A percentile compares a stretch with the other conserved stretches of the same genome.
phyloP scores from a whole-genome alignment of 2,329 filamentous ascomycete species.

The Fusarium mangiferae region DNA sequence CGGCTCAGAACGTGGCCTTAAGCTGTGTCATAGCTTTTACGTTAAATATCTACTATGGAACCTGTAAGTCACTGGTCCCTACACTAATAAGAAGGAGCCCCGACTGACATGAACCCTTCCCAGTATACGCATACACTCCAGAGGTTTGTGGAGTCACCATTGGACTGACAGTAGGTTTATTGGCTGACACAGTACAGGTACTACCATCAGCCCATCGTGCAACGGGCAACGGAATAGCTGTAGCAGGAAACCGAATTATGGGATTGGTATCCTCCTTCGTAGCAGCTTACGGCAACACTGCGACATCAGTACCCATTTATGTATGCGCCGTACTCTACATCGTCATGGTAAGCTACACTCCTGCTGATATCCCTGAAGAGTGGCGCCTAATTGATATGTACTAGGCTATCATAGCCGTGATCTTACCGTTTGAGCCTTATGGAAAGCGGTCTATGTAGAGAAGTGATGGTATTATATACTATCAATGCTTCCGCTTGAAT shows the following conservation, averaged over 20 bases:
- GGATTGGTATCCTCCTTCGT: background rate
- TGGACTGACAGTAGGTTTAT: fast-evolving
- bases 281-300: background rate
- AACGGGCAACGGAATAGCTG: background rate
- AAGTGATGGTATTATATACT: too few relatives aligned
- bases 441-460: background rate
- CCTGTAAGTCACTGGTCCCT: background rate
- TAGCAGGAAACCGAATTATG: background rate
- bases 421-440: background rate
- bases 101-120: fast-evolving
- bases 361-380: fast-evolving
- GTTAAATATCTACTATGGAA: background rate
- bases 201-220: background rate
- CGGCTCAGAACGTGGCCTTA: background rate
- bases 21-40: background rate
- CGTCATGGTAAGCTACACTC: background rate
- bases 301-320: background rate
- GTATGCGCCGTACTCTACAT: background rate
- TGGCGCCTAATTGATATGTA: fast-evolving
- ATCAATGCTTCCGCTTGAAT: background rate
- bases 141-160: background rate
- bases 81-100: fast-evolving
- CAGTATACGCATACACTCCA: background rate
- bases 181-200: background rate
- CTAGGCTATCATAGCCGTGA: background rate